Evolutionary conservation across 306 rosid genomes (phyloP).

Genomic region (Prunus mume): DNA sequence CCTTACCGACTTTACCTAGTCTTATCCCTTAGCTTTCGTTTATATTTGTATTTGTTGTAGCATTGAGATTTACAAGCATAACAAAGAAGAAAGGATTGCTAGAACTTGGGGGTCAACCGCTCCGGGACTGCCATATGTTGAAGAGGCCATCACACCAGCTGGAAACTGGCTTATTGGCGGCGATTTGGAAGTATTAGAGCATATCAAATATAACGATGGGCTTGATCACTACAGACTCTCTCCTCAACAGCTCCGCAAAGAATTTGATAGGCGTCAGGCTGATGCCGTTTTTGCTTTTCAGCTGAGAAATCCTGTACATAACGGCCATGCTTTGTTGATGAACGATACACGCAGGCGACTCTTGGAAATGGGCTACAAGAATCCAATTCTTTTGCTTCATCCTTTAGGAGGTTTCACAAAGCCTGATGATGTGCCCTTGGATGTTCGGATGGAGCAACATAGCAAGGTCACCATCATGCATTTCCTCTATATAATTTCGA

Average conservation of each 20-base stretch:
- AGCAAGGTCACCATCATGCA: conserved; percentile 67
- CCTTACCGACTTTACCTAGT: background rate
- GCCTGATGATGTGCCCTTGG: conserved; percentile 92
- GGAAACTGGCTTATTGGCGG: conserved; percentile 98
- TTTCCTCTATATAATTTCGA: conserved; percentile 7
- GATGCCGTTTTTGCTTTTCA: conserved; percentile 98
- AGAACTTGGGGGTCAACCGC: conserved; percentile 97
- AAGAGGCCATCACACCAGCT: conserved; percentile 70
- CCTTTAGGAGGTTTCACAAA: conserved; percentile 96
- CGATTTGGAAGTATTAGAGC: conserved; percentile 77
- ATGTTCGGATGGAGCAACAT: conserved; percentile 98
- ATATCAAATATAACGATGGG: conserved; percentile 80
- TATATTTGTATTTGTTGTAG: conserved; percentile 34
- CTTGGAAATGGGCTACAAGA: conserved; percentile 87
- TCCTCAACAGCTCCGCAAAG: conserved; percentile 82
- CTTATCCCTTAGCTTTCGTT: conserved; percentile 1
- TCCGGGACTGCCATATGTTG: conserved; percentile 87
- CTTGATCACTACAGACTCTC: conserved; percentile 91
- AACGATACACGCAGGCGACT: conserved; percentile 83
- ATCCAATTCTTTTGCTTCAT: conserved; percentile 89
- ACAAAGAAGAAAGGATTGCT: conserved; percentile 95
- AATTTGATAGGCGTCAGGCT: conserved; percentile 77
- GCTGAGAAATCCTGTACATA: conserved; percentile 93
- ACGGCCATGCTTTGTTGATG: conserved; percentile 95
- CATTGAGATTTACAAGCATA: conserved; percentile 87